Conservation (phyloP, 371 early-diverging fungal species). For the Blakeslea trispora region DNA sequence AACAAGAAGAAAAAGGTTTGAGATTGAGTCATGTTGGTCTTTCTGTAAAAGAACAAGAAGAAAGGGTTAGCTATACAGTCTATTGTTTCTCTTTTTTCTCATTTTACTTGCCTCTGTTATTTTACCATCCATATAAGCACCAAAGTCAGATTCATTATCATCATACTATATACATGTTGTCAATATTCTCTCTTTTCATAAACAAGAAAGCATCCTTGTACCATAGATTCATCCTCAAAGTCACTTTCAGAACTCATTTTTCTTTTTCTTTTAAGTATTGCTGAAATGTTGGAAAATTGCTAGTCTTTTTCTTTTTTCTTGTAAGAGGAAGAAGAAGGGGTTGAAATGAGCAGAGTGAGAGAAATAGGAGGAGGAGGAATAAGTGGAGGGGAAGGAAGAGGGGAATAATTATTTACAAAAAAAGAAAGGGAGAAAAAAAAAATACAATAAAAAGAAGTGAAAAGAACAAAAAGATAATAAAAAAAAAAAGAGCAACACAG, state of each 20-base stretch:
- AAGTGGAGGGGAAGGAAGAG: background rate
- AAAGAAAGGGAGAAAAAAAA: no score
- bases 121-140: slow-evolving; percentile 37
- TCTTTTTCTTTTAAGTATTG: background rate
- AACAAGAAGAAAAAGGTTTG: no score
- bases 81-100: no score
- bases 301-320: no score
- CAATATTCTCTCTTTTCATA: background rate
- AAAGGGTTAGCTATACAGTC: no score
- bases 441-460: no score
- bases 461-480: no score
- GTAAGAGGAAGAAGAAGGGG: background rate
- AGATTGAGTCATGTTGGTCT: background rate
- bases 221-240: slow-evolving; percentile 31
- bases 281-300: background rate
- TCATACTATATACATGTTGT: slow-evolving; percentile 16
- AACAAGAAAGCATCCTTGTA: slow-evolving; percentile 2
- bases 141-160: slow-evolving; percentile 33
- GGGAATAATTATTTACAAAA: background rate
- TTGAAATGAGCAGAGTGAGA: background rate
- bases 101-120: background rate
- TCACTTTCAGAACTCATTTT: slow-evolving; percentile 31
- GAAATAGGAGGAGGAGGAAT: background rate
- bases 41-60: no score
- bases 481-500: no score